These are phyloP conservation scores for Protomyces inouyei DNA, from an alignment of 1,139 yeast species.

Conservation along the genomic window DNA sequence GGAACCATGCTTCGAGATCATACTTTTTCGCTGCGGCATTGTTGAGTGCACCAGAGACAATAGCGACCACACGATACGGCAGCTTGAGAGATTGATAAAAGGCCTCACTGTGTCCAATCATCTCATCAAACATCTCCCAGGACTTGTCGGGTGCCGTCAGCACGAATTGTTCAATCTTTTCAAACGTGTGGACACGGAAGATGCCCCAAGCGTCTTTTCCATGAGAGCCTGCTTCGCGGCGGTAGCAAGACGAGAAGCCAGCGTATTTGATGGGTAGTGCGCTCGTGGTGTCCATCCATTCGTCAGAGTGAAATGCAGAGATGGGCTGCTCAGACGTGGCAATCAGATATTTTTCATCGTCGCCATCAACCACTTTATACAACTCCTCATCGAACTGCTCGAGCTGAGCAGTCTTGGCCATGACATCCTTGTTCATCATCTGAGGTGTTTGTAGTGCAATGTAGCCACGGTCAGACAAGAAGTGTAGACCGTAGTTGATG, in stretches of 20 bases:
- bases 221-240: slow-evolving; percentile 99
- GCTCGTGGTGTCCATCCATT: slow-evolving; percentile 97
- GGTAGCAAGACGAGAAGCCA: slow-evolving; percentile 96
- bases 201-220: slow-evolving; percentile 99
- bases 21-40: slow-evolving; percentile 98
- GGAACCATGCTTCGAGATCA: slow-evolving; percentile 99
- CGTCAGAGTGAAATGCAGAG: slow-evolving; percentile 94
- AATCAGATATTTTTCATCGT: slow-evolving; percentile 92
- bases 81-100: slow-evolving; percentile 86
- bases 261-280: slow-evolving; percentile 91
- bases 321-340: slow-evolving; percentile 99
- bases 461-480: slow-evolving; percentile 75
- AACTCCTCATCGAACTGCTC: slow-evolving; percentile 97
- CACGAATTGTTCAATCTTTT: slow-evolving; percentile 94
- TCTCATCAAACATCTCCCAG: slow-evolving; percentile 93
- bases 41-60: slow-evolving; percentile 97
- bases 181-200: slow-evolving; percentile 97
- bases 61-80: slow-evolving; percentile 96
- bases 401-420: slow-evolving; percentile 99
- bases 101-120: slow-evolving; percentile 87
- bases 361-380: slow-evolving; percentile 94
- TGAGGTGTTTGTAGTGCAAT: slow-evolving; percentile 96
- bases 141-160: slow-evolving; percentile 96
- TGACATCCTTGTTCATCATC: slow-evolving; percentile 98
- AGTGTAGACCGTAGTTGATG: slow-evolving; percentile 88